A percentile compares a stretch with the other conserved stretches of the same genome.
Conservation (phyloP, 2,329 filamentous ascomycete species). For the Talaromyces sp. region DNA sequence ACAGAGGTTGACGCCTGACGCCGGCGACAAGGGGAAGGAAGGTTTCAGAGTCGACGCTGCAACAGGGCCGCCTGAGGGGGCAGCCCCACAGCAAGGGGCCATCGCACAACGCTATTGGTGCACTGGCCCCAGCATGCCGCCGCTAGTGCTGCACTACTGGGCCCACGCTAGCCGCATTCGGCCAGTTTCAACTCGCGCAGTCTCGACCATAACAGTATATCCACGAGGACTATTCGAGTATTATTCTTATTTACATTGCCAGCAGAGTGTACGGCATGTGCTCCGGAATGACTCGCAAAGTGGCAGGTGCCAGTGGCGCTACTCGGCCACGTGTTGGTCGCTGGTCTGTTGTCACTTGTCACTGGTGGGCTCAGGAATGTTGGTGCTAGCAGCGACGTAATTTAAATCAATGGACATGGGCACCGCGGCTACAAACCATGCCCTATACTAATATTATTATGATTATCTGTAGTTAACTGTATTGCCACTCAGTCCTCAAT, state of each 20-base stretch:
- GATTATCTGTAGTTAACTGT: not conserved
- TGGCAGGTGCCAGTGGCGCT: not conserved
- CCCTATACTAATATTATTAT: too few relatives aligned
- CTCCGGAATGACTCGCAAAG: not conserved
- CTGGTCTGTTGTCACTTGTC: too few relatives aligned
- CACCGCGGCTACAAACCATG: not conserved
- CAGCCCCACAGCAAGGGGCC: not conserved
- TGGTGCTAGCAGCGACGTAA: not conserved
- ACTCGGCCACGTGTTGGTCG: not conserved
- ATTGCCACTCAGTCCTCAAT: not conserved
- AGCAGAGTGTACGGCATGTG: not conserved
- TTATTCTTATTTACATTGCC: too few relatives aligned
- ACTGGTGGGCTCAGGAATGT: not conserved
- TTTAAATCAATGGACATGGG: not conserved
- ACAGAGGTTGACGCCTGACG: not conserved
- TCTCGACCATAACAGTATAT: too few relatives aligned
- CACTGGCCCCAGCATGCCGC: not conserved
- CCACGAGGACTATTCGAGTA: too few relatives aligned
- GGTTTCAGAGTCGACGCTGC: not conserved
- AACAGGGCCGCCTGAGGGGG: not conserved
- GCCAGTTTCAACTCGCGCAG: not conserved
- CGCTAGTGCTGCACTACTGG: not conserved
- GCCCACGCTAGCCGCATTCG: not conserved
- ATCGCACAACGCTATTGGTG: not conserved
- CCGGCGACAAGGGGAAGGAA: constrained; percentile 1